Base-by-base conservation (phyloP, 192 early-diverging fungal species). In the Podila horticola region DNA sequence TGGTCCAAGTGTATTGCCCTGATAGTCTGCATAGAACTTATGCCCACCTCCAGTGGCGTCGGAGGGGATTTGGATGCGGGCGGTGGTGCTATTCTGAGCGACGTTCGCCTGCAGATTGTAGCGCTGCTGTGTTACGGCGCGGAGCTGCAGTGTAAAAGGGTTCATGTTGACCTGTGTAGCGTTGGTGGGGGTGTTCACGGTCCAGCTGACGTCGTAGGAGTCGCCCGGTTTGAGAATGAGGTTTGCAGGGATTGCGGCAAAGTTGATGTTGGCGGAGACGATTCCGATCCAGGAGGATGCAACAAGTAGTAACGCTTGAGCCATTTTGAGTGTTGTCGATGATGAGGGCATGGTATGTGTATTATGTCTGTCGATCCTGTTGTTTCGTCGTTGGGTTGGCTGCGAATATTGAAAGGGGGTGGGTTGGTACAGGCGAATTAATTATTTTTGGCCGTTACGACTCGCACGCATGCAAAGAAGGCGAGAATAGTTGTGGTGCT, bases 1-100 rank as follows among this genome's bases (percentile, higher is more conserved):
- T 28, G 59, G 59, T 19, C 26, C 17, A 50, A 29, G 10, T 10
- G 11, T 12, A 45, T 19, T 30, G 17, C 24, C 19, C 30, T 8
- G 3, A 26, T 79, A 79, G 8, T 30, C 12, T 11, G 60, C 64
- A n/a, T 79, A 79, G 59, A 79, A 79, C 20, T 70, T 79, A 49
- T 79, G 76, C 59, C 64, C n/a, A 36, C 77, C 77, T 48, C 77
- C 77, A 28, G 77, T 81, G 13, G 67, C 71, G 3, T 36, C 24
- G 2, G 36, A 12, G 7, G 77, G 77, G 29, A 81, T 73, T 5
- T 19, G 19, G 13, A 69, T 62, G 3, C 0, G 10, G 9, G 64
- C 10, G 5, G 22, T 36, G 17, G 34, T 6, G 5, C 8, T 10
- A 12, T 5, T 13, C 49, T 81, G 77, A 5, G 62, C 1, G 50